Base-by-base conservation (phyloP, 352 stramenopile species). In the Pythium dissimile region DNA sequence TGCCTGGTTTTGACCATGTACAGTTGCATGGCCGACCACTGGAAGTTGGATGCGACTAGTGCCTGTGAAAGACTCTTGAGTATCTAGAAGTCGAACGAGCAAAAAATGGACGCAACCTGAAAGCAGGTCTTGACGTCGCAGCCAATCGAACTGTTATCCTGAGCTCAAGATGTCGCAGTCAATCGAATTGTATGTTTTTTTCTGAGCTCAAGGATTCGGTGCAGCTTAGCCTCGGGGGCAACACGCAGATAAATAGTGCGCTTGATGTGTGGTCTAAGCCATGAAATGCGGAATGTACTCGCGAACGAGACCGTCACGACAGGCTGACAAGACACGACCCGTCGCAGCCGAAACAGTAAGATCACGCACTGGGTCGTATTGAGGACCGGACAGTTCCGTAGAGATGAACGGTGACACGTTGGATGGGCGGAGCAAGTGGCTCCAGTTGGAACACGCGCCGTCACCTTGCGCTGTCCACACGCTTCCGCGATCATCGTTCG, bases 291-390 rank as follows among this genome's bases (percentile, higher is more conserved):
- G 78, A 23, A 82, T 75, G 56, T 87, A 89, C 52, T 85, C 73
- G 30, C 81, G 81, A 31, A 89, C 57, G 34, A 74, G 59, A n/a
- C 79, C 79, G 54, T 92, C 81, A 15, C 81, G 79, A 34, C 73
- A 83, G 18, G 68, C 79, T 2, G 74, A 86, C 42, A 80, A 78
- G 10, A 88, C 65, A 28, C 69, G 71, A 13, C 73, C 70, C 38
- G 69, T 80, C 16, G 56, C 39, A 8, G 46, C 26, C 2, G 54
- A 56, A 18, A 87, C 27, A 15, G 72, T 61, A 5, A 92, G 50
- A n/a, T 66, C 70, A 18, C 78, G 80, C 11, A 92, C 72, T n/a
- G 79, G 66, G 26, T 92, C 81, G 54, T 84, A 92, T 18, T 76
- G 54, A 23, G 81, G 81, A 18, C 81, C 81, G 0, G 80, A 86